Evolutionary conservation across 2,329 filamentous ascomycete species (phyloP).

Genomic region (Endothia cerciana): DNA sequence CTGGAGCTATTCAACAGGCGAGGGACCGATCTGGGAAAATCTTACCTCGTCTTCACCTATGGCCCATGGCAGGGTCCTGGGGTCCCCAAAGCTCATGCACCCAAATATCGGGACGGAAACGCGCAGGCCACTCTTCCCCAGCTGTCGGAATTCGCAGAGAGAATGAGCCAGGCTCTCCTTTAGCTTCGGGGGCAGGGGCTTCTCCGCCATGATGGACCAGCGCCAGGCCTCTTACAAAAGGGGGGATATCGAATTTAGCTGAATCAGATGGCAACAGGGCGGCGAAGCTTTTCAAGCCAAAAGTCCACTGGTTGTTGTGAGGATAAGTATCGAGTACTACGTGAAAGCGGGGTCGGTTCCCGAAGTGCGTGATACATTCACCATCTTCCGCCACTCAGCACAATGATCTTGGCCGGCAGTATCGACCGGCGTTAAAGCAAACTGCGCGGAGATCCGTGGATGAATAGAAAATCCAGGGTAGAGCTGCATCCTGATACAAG

Average conservation of each 20-base stretch:
- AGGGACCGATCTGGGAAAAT: background rate
- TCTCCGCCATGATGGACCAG: slow-evolving; percentile 6
- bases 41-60: slow-evolving; percentile 58
- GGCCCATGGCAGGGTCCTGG: slow-evolving; percentile 58
- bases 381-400: background rate
- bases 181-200: slow-evolving; percentile 12
- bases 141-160: slow-evolving; percentile 47
- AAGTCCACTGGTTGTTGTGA: background rate
- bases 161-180: slow-evolving; percentile 36
- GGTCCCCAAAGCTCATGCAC: slow-evolving; percentile 64
- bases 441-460: background rate
- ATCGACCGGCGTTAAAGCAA: background rate
- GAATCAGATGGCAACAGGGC: background rate
- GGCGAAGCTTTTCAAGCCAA: background rate
- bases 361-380: too few species aligned
- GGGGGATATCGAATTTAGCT: background rate
- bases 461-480: too few species aligned
- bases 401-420: background rate
- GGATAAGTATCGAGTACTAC: background rate
- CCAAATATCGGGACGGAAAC: slow-evolving; percentile 68
- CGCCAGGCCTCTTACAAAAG: background rate
- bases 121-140: slow-evolving; percentile 65
- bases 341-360: background rate
- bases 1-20: slow-evolving; percentile 17
- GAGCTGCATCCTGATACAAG: too few species aligned